Evolutionary conservation across 2,329 filamentous ascomycete genomes (phyloP).

Genomic region (Cladophialophora psammophila): DNA sequence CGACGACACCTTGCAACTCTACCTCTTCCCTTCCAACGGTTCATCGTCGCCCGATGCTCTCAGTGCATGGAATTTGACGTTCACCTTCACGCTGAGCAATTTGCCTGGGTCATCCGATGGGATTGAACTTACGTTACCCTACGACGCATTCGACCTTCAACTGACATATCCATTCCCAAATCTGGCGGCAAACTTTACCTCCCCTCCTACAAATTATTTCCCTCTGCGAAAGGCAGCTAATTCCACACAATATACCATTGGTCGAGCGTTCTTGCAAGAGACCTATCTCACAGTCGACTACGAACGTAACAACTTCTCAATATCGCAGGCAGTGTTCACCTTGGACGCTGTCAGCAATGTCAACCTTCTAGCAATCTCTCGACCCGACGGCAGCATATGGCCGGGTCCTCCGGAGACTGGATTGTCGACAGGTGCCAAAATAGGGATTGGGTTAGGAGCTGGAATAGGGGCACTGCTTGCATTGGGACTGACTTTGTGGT

Average conservation of each 20-base stretch:
- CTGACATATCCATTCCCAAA: constrained; percentile 47
- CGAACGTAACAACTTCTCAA: constrained; percentile 47
- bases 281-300: constrained; percentile 50
- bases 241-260: constrained; percentile 47
- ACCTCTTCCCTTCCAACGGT: constrained; percentile 42
- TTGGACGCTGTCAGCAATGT: constrained; percentile 62
- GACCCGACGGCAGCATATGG: constrained; percentile 36
- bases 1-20: constrained; percentile 47
- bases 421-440: constrained; percentile 43
- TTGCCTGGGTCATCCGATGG: constrained; percentile 40
- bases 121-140: constrained; percentile 49
- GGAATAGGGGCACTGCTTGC: constrained; percentile 35
- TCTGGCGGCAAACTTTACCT: constrained; percentile 39
- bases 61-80: constrained; percentile 43
- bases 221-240: constrained; percentile 48
- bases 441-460: constrained; percentile 42
- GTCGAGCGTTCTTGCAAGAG: constrained; percentile 53
- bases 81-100: constrained; percentile 49
- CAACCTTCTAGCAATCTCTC: constrained; percentile 46
- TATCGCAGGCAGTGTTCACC: constrained; percentile 46
- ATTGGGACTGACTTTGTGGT: constrained; percentile 36
- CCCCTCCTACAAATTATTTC: constrained; percentile 47
- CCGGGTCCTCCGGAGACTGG: constrained; percentile 31
- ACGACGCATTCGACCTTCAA: constrained; percentile 49
- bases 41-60: constrained; percentile 41